Percentiles rank a stretch among this genome's conserved stretches.
Conservation (phyloP, 192 early-diverging fungal species). For the Dispira parvispora region DNA sequence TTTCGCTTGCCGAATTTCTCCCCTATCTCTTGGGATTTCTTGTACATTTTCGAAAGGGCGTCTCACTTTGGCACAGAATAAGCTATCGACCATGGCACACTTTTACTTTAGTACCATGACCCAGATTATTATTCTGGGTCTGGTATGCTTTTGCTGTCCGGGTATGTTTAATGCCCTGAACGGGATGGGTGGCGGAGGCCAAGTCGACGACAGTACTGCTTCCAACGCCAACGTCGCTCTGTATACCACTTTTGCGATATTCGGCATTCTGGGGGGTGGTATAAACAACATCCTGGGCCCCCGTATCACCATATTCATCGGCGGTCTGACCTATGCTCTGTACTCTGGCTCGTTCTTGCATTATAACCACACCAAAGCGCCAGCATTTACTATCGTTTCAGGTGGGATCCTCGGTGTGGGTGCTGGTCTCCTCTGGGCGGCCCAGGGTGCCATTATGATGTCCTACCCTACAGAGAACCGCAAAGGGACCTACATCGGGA, state of each 20-base stretch:
- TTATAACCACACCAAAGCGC: constrained; percentile 38
- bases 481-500: constrained; percentile 64
- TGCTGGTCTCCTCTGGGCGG: constrained; percentile 65
- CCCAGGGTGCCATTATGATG: constrained; percentile 71
- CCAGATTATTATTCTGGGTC: constrained; percentile 51
- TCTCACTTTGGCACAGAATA: too few relatives aligned
- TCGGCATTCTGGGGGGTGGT: constrained; percentile 55
- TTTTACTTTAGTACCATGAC: constrained; percentile 37
- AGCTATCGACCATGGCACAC: too few relatives aligned
- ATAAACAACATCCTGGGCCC: constrained; percentile 67
- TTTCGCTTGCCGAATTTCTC: too few relatives aligned
- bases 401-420: constrained; percentile 70
- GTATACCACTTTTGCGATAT: constrained; percentile 59
- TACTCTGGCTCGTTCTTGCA: constrained; percentile 64
- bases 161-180: constrained; percentile 64
- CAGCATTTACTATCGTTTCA: constrained; percentile 47
- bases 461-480: constrained; percentile 69
- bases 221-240: constrained; percentile 66
- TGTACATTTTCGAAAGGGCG: too few relatives aligned
- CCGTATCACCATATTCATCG: constrained; percentile 45
- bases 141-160: constrained; percentile 62
- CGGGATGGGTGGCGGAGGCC: constrained; percentile 49
- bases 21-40: too few relatives aligned
- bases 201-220: constrained; percentile 34
- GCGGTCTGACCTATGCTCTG: constrained; percentile 50